Evolutionary conservation across 257 asterid genomes (phyloP).

Genomic region (Lycium barbarum): DNA sequence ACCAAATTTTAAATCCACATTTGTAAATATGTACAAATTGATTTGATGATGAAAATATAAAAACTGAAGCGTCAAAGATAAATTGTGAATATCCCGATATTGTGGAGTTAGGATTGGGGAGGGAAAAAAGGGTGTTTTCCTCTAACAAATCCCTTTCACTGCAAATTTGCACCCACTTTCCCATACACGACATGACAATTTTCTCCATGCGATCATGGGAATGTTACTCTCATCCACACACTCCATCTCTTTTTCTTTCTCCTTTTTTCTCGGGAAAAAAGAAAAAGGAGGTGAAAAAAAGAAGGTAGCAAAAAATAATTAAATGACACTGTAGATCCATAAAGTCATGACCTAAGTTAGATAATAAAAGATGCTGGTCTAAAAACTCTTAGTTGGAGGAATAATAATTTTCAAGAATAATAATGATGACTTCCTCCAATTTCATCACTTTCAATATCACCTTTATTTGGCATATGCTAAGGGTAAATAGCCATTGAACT

Average conservation of each 20-base stretch:
- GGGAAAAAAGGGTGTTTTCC: neutral
- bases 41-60: too few species aligned
- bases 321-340: constrained; percentile 31
- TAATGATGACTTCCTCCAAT: constrained; percentile 57
- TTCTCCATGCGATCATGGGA: constrained; percentile 43
- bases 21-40: too few species aligned
- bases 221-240: constrained; percentile 35
- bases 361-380: constrained; percentile 44
- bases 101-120: too few species aligned
- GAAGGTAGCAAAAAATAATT: constrained; percentile 18
- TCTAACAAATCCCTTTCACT: constrained; percentile 35
- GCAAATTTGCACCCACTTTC: constrained; percentile 58
- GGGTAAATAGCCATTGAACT: constrained; percentile 34
- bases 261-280: constrained; percentile 12
- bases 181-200: constrained; percentile 55
- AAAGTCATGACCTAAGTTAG: constrained; percentile 41
- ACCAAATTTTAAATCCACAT: too few species aligned
- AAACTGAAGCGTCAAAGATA: too few species aligned
- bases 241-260: constrained; percentile 34
- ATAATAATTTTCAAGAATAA: constrained; percentile 53
- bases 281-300: neutral
- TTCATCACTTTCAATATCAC: constrained; percentile 37
- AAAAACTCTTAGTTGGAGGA: constrained; percentile 43
- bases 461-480: constrained; percentile 48
- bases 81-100: too few species aligned